Conservation (phyloP, 805 yeast genomes). For the Candida insectorum region DNA sequence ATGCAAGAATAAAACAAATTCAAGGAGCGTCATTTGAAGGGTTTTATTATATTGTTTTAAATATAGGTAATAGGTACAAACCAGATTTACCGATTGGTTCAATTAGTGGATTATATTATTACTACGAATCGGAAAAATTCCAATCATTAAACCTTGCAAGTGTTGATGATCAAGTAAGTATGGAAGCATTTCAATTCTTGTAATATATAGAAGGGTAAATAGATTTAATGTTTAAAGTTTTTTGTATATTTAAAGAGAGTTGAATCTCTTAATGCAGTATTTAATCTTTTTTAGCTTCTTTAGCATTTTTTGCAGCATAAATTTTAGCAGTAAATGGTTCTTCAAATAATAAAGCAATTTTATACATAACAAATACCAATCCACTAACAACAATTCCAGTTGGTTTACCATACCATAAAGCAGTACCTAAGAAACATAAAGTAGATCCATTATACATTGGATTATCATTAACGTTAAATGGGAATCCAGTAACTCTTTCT, state of each 20-base stretch:
- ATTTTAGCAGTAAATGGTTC: conserved; percentile 95
- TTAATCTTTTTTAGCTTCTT: conserved; percentile 7
- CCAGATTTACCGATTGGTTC: conserved; percentile 50
- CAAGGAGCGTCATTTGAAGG: conserved; percentile 88
- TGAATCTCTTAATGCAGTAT: background rate
- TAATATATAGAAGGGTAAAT: conserved; percentile 1
- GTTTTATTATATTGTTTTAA: conserved; percentile 82
- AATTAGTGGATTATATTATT: conserved; percentile 79
- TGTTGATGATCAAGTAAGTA: conserved; percentile 46
- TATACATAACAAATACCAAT: conserved; percentile 78
- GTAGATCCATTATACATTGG: conserved; percentile 98
- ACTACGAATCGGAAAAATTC: conserved; percentile 70
- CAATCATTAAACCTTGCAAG: conserved; percentile 70
- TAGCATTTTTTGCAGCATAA: conserved; percentile 48
- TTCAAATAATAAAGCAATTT: conserved; percentile 80
- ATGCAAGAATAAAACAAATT: conserved; percentile 58
- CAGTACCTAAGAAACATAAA: conserved; percentile 85
- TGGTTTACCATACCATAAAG: conserved; percentile 84
- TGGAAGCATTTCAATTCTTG: conserved; percentile 9
- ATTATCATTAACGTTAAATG: conserved; percentile 84
- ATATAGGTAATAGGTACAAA: conserved; percentile 44
- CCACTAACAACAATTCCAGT: conserved; percentile 75
- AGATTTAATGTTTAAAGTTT: background rate
- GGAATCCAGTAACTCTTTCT: conserved; percentile 85
- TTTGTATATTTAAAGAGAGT: background rate